A percentile compares a stretch with the other conserved stretches of the same genome.
Evolutionary conservation across 208 protist genomes (phyloP).

Genomic region (Acanthamoeba lenticulata): DNA sequence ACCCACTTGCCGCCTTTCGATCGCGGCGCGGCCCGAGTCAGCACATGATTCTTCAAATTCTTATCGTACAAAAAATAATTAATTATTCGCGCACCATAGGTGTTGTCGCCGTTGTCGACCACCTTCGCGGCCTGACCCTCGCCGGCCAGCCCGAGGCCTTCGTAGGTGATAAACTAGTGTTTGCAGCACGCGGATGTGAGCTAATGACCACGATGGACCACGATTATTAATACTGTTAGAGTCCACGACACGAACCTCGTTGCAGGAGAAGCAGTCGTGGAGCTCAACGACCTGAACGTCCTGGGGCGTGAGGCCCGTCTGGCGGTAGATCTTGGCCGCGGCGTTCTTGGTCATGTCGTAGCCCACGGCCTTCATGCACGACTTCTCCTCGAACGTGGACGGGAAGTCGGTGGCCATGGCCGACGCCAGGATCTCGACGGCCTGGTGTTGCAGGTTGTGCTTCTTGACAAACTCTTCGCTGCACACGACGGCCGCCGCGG

Average conservation of each 20-base stretch:
- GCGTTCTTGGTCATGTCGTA: slow-evolving; percentile 73
- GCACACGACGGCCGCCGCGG: slow-evolving; percentile 70
- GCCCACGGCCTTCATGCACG: slow-evolving; percentile 73
- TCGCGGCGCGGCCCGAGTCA: slow-evolving; percentile 59
- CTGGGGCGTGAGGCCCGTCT: slow-evolving; percentile 60
- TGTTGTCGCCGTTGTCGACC: slow-evolving; percentile 73
- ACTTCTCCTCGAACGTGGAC: slow-evolving; percentile 58
- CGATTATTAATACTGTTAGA: too few species aligned
- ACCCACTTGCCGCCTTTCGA: slow-evolving; percentile 79
- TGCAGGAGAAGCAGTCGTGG: slow-evolving; percentile 81
- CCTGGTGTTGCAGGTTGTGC: slow-evolving; percentile 70
- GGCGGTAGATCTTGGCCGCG: slow-evolving; percentile 37
- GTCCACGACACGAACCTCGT: slow-evolving; percentile 82
- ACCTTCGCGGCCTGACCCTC: slow-evolving; percentile 69
- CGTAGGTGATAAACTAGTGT: slow-evolving; percentile 67
- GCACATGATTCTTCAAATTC: too few species aligned
- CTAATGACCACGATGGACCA: too few species aligned
- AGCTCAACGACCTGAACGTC: slow-evolving; percentile 80
- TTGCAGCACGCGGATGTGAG: too few species aligned
- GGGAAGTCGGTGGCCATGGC: slow-evolving; percentile 73
- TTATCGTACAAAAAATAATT: too few species aligned
- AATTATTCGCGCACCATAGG: slow-evolving; percentile 63
- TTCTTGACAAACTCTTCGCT: slow-evolving; percentile 78
- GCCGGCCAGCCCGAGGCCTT: slow-evolving; percentile 72
- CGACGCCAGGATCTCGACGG: slow-evolving; percentile 70